Conservation (phyloP, 2,329 filamentous ascomycete species). For the Monilinia fructicola region DNA sequence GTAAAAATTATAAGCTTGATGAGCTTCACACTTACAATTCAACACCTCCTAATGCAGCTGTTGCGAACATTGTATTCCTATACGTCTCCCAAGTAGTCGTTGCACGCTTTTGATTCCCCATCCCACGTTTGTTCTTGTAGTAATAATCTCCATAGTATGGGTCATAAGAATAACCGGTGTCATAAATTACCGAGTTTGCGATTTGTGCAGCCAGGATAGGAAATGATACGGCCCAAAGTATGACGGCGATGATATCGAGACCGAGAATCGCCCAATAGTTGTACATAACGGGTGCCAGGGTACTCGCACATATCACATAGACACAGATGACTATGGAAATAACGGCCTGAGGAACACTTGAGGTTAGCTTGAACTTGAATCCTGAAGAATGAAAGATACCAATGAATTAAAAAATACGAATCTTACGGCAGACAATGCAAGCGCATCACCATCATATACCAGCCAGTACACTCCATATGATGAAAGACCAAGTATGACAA, state of each 20-base stretch:
- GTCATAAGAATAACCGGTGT: not conserved
- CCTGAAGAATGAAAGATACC: not conserved
- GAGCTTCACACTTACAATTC: constrained; percentile 13
- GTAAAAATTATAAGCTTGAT: not conserved
- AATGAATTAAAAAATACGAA: not conserved
- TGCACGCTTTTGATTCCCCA: constrained; percentile 2
- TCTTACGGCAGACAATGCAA: constrained; percentile 19
- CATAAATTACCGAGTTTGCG: not conserved
- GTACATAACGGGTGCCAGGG: not conserved
- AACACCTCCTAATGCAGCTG: constrained; percentile 4
- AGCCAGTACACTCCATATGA: constrained; percentile 10
- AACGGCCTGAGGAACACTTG: not conserved
- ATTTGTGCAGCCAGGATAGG: constrained; percentile 10
- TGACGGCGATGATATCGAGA: constrained; percentile 12
- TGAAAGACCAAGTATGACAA: constrained; percentile 15
- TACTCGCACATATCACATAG: constrained; percentile 15
- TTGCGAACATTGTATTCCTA: constrained; percentile 11
- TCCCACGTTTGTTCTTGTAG: constrained; percentile 15
- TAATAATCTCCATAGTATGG: constrained; percentile 5
- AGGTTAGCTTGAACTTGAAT: not conserved
- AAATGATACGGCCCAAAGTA: constrained; percentile 16
- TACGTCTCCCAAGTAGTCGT: constrained; percentile 14
- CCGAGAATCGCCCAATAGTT: constrained; percentile 22
- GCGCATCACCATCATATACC: constrained; percentile 9
- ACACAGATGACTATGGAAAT: constrained; percentile 7